Evolutionary conservation across 768 basidiomycete genomes (phyloP).

Genomic region (Hysterangium stoloniferum): DNA sequence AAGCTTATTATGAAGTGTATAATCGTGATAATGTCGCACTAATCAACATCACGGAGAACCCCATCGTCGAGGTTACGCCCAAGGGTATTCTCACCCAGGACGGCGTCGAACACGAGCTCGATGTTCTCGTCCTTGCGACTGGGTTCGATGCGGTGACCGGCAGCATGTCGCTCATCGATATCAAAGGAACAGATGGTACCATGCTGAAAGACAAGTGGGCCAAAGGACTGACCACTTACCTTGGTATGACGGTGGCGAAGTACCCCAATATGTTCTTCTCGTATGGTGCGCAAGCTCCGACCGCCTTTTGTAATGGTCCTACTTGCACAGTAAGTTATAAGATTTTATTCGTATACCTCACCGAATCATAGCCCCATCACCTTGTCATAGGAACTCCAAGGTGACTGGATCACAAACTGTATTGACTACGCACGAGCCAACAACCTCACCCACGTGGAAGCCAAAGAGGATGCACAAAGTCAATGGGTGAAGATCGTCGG

Average conservation of each 20-base stretch:
- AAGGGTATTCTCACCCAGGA: background rate
- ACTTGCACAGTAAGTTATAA: background rate
- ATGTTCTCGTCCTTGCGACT: background rate
- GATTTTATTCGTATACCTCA: background rate
- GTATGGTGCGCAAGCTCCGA: background rate
- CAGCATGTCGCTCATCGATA: background rate
- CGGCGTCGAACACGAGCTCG: background rate
- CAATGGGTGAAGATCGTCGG: background rate
- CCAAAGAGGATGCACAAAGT: background rate
- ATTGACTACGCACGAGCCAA: background rate
- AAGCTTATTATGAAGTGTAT: constrained; percentile 5
- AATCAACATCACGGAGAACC: background rate
- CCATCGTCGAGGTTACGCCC: background rate
- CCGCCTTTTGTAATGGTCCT: background rate
- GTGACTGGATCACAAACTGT: background rate
- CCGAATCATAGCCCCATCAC: background rate
- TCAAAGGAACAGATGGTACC: background rate
- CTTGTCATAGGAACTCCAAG: background rate
- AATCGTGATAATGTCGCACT: constrained; percentile 4
- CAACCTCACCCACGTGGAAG: background rate
- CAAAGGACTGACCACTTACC: background rate
- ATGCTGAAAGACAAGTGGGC: background rate
- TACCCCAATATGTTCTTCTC: background rate
- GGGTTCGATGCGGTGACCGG: background rate
- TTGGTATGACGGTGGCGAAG: background rate